A percentile compares a stretch with the other conserved stretches of the same genome.
phyloP scores from a whole-genome alignment of 257 asterid genomes.

The Plantago elongata region DNA sequence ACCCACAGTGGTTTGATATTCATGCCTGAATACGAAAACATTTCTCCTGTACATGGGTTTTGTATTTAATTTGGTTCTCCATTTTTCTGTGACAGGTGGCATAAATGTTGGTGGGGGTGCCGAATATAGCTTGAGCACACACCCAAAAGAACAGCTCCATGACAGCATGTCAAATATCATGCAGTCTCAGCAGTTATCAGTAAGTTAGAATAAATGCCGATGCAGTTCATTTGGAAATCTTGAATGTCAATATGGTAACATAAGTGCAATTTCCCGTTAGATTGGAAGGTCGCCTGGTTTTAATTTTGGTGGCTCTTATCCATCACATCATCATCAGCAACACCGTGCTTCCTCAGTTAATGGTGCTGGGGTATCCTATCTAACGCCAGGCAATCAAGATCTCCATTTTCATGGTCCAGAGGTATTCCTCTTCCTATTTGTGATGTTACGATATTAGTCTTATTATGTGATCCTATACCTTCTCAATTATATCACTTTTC shows the following conservation, averaged over 20 bases:
- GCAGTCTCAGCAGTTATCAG: conserved; percentile 74
- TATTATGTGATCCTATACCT: conserved; percentile 10
- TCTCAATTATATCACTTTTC: conserved; percentile 1
- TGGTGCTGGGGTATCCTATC: conserved; percentile 59
- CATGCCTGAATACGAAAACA: too few relatives aligned
- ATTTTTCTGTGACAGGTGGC: conserved; percentile 27
- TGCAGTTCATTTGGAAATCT: conserved; percentile 16
- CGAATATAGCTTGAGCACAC: conserved; percentile 54
- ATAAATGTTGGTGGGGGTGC: conserved; percentile 49
- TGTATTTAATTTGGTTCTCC: background rate
- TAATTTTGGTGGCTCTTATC: conserved; percentile 60
- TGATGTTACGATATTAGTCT: conserved; percentile 7
- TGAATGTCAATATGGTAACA: conserved; percentile 16
- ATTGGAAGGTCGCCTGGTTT: conserved; percentile 78
- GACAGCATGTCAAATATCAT: conserved; percentile 59
- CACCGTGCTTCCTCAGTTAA: conserved; percentile 65
- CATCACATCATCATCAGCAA: conserved; percentile 77
- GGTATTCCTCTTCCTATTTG: conserved; percentile 29
- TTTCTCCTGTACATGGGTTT: too few relatives aligned
- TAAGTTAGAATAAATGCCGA: conserved; percentile 35
- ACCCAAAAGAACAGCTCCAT: conserved; percentile 76
- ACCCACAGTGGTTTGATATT: too few relatives aligned
- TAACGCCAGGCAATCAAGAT: conserved; percentile 61
- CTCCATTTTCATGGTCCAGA: conserved; percentile 72
- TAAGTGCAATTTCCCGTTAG: conserved; percentile 37